These are phyloP conservation scores for Tanacetum coccineum DNA, from an alignment of 129 eudicot species.

Conservation along the genomic window DNA sequence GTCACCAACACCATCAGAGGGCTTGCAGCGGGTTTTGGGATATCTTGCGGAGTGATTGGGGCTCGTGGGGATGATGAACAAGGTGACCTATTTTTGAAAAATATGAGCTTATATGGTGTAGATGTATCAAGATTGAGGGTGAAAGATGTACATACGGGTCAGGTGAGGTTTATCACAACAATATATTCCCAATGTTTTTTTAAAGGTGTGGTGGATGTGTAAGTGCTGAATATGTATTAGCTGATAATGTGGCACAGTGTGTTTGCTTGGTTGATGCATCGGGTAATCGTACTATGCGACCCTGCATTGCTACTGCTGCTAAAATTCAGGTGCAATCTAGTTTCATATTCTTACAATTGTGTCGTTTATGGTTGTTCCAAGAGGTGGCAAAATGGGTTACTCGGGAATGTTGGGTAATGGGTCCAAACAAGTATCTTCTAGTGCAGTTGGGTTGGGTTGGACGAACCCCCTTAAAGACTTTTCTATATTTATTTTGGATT, in stretches of 20 bases:
- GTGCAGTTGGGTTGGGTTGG: no score
- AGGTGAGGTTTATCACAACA: slow-evolving; percentile 43
- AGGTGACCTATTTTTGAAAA: slow-evolving; percentile 63
- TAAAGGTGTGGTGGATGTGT: neutral
- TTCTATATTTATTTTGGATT: no score
- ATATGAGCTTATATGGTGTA: slow-evolving; percentile 65
- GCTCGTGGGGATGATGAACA: slow-evolving; percentile 95
- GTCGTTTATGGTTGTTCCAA: neutral
- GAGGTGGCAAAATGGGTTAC: neutral
- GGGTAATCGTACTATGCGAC: slow-evolving; percentile 97
- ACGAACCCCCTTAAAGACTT: no score
- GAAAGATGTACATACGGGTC: slow-evolving; percentile 70
- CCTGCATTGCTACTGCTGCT: slow-evolving; percentile 80
- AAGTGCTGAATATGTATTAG: slow-evolving; percentile 16
- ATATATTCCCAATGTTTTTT: slow-evolving; percentile 5
- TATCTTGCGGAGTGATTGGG: slow-evolving; percentile 83
- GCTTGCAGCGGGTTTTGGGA: slow-evolving; percentile 81
- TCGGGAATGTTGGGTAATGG: neutral
- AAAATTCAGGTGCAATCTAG: slow-evolving; percentile 69
- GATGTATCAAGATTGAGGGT: slow-evolving; percentile 68
- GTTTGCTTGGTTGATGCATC: slow-evolving; percentile 90
- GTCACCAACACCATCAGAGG: slow-evolving; percentile 97
- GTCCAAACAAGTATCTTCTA: neutral
- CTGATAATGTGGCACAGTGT: slow-evolving; percentile 52
- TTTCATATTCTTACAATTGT: slow-evolving; percentile 17